Evolutionary conservation across 805 yeast genomes (phyloP), one percentile per base, ranked within the genome.

Genomic region (Hanseniaspora vineae): DNA sequence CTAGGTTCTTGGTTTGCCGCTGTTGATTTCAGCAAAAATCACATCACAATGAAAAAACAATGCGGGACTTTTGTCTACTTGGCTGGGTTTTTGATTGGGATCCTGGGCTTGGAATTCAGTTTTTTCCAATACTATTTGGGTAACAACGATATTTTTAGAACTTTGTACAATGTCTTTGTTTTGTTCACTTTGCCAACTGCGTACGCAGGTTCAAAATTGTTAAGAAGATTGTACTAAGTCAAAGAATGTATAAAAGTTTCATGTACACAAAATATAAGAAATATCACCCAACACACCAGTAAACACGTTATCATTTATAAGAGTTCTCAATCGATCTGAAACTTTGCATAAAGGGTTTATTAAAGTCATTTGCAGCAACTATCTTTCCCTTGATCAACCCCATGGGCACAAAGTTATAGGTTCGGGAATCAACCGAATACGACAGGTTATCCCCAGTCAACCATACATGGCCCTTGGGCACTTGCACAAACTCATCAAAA

Each of bases 381-480:
- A 92, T 80, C 58, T 86, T 89, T 1, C 97, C 99, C 55, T 80
- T 80, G 2, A 92, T 80, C 39, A 92, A 66, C 0, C 81, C 97
- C 79, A 87, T 70, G 1, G 98, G 97, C 35, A 92, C 67, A n/a
- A 81, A 86, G 37, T 89, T 84, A 60, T 92, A 92, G 0, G 86
- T 77, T 54, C 98, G 70, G 4, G 96, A 86, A 58, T 92, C 99
- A 44, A 89, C 67, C 18, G 96, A 85, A 54, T 81, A 87, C 29
- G 86, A 75, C 49, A 90, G 65, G 59, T 92, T 92, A 59, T 92
- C 99, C 1, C 99, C 99, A 0, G 97, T 87, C 2, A 89, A 81
- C 97, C 97, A 92, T 44, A 86, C 84, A 64, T 92, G 98, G 2
- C 98, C 98, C 54, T 80, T 77, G 1, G 98, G 98, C 0, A 92